Evolutionary conservation across 2,329 filamentous ascomycete genomes (phyloP), one percentile per base, ranked within the genome.

Genomic region (Aureobasidium musti): DNA sequence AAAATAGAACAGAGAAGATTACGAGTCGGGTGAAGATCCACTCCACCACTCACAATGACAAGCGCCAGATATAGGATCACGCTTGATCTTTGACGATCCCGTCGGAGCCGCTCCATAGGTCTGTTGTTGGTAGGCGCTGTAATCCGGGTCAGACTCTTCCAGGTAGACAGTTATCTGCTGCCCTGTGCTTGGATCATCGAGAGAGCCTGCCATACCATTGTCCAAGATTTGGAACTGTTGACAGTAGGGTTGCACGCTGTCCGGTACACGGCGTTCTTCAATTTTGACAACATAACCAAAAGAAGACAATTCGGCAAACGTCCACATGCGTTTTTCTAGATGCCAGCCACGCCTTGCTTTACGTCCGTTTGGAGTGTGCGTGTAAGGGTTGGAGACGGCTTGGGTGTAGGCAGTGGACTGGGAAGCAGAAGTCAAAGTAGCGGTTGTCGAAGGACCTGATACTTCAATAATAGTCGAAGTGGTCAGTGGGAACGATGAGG

Each of bases 171-270:
- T 74, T 53, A 80, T 75, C 3, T 74, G 74, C 6, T 76, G 70
- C 33, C 75, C 76, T 50, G 76, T 73, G 67, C 68, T 54, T 2
- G 71, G 69, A 63, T 77, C 74, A 0, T 70, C 68, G 30, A 76
- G 75, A 41, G 75, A 74, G 35, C 78, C 75, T 39, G 84, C 73
- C 10, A 75, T 71, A 35, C 83, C 83, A 69, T 86, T 79, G 56
- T 83, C 76, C 65, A 86, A 77, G 14, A 90, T 80, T 68, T 84
- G 79, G 82, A 89, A 88, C 72, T 88, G 84, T 71, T 89, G 82
- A 72, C 88, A 90, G 74, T 88, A 89, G 1, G 87, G 84, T 60
- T 79, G 72, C 10, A 79, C 74, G 6, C 79, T 77, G 50, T 79
- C 77, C 8, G 80, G 76, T 21, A 84, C 73, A 28, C 88, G 83